Evolutionary conservation across 202 grass and related monocot species (phyloP).

Genomic region (Schoenoplectus tabernaemontani): DNA sequence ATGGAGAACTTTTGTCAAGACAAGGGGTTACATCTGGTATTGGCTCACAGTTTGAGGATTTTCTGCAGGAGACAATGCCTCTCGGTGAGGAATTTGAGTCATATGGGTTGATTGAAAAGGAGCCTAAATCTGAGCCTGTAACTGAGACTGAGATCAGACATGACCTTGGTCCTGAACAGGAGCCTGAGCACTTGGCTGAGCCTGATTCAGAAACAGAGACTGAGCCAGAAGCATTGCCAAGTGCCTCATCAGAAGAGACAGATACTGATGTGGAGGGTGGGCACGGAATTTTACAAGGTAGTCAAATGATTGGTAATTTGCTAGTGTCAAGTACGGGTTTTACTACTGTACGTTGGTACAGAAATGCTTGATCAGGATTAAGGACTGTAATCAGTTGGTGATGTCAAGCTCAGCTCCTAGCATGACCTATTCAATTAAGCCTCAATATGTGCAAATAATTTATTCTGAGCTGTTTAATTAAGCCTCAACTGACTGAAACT

Average conservation of each 20-base stretch:
- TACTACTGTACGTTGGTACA: not conserved
- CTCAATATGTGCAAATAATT: conserved; percentile 4
- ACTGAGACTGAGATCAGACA: conserved; percentile 10
- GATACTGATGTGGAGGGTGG: conserved; percentile 23
- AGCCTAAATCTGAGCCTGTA: not conserved
- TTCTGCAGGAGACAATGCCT: conserved; percentile 45
- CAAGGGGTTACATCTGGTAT: conserved; percentile 35
- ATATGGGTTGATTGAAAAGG: conserved; percentile 50
- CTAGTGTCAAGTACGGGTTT: not conserved
- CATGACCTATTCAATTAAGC: conserved; percentile 5
- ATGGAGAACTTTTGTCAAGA: conserved; percentile 39
- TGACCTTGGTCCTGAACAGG: not conserved
- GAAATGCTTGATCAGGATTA: not conserved
- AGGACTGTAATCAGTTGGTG: not conserved
- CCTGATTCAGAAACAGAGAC: conserved; percentile 41
- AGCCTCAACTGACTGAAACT: not conserved
- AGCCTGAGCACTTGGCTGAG: not conserved
- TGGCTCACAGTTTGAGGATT: conserved; percentile 55
- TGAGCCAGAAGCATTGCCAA: conserved; percentile 40
- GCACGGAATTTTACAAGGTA: conserved; percentile 8
- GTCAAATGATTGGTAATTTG: not conserved
- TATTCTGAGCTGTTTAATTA: not conserved
- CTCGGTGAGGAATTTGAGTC: conserved; percentile 62
- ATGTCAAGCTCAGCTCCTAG: not conserved
- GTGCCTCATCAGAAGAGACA: conserved; percentile 24